Evolutionary conservation across 495 filamentous ascomycete genomes (phyloP).

Genomic region (Antarctomyces pellizariae): DNA sequence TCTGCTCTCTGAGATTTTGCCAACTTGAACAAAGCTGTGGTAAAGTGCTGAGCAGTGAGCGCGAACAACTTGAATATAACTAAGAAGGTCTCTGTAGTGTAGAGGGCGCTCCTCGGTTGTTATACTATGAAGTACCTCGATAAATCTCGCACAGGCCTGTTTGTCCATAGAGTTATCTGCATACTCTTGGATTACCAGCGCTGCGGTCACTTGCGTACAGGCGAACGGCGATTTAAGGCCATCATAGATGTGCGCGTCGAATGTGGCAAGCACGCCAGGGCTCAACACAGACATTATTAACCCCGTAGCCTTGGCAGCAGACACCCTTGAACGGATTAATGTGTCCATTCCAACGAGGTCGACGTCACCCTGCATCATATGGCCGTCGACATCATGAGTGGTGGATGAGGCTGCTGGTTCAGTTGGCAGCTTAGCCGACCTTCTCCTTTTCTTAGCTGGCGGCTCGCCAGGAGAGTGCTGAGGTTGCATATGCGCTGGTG

Average conservation of each 20-base stretch:
- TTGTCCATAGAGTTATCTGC: slow-evolving; percentile 30
- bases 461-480: slow-evolving; percentile 39
- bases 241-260: slow-evolving; percentile 32
- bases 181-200: slow-evolving; percentile 77
- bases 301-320: slow-evolving; percentile 65
- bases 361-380: slow-evolving; percentile 92
- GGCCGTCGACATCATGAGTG: slow-evolving; percentile 84
- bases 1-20: slow-evolving; percentile 45
- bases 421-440: slow-evolving; percentile 65
- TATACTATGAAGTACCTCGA: slow-evolving; percentile 37
- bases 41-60: slow-evolving; percentile 76
- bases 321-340: slow-evolving; percentile 70
- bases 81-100: slow-evolving; percentile 71
- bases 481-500: slow-evolving; percentile 22
- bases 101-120: slow-evolving; percentile 59
- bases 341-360: slow-evolving; percentile 79
- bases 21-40: slow-evolving; percentile 71
- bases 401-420: slow-evolving; percentile 32
- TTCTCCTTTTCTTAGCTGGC: slow-evolving; percentile 41
- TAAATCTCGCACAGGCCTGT: slow-evolving; percentile 22
- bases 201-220: slow-evolving; percentile 61
- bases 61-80: slow-evolving; percentile 66
- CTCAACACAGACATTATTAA: slow-evolving; percentile 41
- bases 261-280: slow-evolving; percentile 20
- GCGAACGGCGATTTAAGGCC: slow-evolving; percentile 47